phyloP scores from a whole-genome alignment of 2,329 filamentous ascomycete genomes.

The Pseudocercospora fuligena region DNA sequence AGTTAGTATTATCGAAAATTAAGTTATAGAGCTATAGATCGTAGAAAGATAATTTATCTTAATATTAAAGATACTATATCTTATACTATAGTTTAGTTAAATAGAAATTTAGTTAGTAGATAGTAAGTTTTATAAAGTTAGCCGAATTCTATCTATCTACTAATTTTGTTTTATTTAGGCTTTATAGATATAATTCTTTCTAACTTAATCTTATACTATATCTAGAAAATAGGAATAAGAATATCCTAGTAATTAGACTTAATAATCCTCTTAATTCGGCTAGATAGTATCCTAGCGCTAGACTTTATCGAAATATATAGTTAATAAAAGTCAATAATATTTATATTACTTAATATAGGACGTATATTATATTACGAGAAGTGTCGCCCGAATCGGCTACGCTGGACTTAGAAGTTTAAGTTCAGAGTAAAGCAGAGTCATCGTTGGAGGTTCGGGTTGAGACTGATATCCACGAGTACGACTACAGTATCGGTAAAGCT shows the following conservation, averaged over 20 bases:
- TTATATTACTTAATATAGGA: neutral
- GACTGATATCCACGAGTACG: neutral
- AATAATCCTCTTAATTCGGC: constrained; percentile 4
- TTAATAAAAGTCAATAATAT: neutral
- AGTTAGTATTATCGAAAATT: constrained; percentile 59
- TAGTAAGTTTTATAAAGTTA: no score
- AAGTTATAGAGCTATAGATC: neutral
- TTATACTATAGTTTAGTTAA: constrained; percentile 10
- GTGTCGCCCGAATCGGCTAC: neutral
- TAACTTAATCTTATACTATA: constrained; percentile 3
- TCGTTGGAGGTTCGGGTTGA: neutral
- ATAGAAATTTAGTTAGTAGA: neutral
- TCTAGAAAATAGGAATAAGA: neutral
- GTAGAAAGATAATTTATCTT: neutral
- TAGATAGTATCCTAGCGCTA: constrained; percentile 2
- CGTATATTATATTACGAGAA: constrained; percentile 1
- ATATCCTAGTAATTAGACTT: neutral
- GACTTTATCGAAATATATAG: constrained; percentile 3
- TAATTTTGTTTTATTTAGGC: neutral
- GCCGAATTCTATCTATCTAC: no score
- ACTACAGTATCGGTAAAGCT: neutral
- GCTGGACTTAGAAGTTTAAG: neutral
- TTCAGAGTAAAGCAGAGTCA: neutral
- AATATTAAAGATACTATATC: constrained; percentile 4
- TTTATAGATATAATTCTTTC: constrained; percentile 5